phyloP scores from a whole-genome alignment of 805 yeast genomes.

The Lipomyces spencermartinsiae region DNA sequence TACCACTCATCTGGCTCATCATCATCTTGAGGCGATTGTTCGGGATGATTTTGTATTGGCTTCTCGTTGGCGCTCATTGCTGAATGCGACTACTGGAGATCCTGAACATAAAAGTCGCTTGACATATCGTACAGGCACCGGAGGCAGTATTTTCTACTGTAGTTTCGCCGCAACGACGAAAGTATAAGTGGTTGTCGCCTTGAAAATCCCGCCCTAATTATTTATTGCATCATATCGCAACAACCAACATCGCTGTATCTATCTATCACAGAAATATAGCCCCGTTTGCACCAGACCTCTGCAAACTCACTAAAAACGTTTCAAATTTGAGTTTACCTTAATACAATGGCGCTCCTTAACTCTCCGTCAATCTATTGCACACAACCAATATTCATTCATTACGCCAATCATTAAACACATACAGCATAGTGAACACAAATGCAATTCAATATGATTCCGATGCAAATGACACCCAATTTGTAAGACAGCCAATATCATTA shows the following conservation, averaged over 20 bases:
- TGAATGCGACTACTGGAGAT: background rate
- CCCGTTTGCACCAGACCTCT: background rate
- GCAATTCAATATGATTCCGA: background rate
- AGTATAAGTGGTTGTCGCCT: background rate
- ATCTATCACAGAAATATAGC: background rate
- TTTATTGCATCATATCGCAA: background rate
- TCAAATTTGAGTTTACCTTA: background rate
- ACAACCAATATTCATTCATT: background rate
- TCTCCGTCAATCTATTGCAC: background rate
- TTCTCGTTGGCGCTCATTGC: conserved; percentile 13
- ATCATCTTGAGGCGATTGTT: conserved; percentile 47
- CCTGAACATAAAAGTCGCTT: background rate
- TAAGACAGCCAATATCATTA: background rate
- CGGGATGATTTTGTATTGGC: conserved; percentile 1
- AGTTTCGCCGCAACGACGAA: background rate
- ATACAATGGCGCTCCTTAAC: background rate
- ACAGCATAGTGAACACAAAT: background rate
- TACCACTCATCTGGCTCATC: conserved; percentile 76
- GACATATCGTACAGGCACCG: too few species aligned
- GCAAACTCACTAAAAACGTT: background rate
- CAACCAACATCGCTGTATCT: background rate
- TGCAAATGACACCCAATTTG: background rate
- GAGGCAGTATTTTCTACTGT: background rate
- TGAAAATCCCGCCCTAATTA: background rate
- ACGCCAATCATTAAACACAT: background rate